Evolutionary conservation across 2,329 filamentous ascomycete genomes (phyloP).

Genomic region (Penicillium sp.): DNA sequence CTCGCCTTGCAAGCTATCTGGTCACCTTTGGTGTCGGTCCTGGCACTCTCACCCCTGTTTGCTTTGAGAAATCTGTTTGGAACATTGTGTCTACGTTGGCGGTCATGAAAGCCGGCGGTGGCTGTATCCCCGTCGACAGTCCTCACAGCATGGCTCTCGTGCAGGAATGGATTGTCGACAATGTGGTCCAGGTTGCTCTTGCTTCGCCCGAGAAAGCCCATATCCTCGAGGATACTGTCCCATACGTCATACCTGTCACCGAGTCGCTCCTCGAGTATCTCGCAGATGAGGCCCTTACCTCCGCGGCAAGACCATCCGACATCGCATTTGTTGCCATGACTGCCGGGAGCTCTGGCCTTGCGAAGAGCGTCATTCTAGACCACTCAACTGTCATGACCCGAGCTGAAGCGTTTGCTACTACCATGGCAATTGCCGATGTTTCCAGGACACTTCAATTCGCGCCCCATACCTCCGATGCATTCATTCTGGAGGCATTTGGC

Average conservation of each 20-base stretch:
- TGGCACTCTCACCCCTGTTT: constrained; percentile 28
- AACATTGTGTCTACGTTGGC: constrained; percentile 30
- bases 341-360: constrained; percentile 29
- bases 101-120: constrained; percentile 31
- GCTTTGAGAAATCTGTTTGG: constrained; percentile 32
- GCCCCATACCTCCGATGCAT: constrained; percentile 47
- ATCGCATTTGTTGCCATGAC: constrained; percentile 37
- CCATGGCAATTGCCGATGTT: constrained; percentile 18
- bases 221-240: constrained; percentile 41
- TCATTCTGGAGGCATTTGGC: constrained; percentile 40
- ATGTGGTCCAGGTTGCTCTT: constrained; percentile 40
- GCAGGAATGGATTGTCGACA: constrained; percentile 40
- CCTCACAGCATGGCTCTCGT: constrained; percentile 31
- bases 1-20: constrained; percentile 32
- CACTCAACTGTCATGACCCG: constrained; percentile 34
- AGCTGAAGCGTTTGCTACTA: constrained; percentile 28
- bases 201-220: constrained; percentile 38
- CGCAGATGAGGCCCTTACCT: constrained; percentile 7
- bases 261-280: constrained; percentile 38
- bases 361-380: constrained; percentile 39
- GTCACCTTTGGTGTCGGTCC: constrained; percentile 28
- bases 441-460: constrained; percentile 42
- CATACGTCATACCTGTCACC: constrained; percentile 38
- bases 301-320: constrained; percentile 15
- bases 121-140: constrained; percentile 38